phyloP scores from a whole-genome alignment of 306 rosid species.

The Medicago arabica region DNA sequence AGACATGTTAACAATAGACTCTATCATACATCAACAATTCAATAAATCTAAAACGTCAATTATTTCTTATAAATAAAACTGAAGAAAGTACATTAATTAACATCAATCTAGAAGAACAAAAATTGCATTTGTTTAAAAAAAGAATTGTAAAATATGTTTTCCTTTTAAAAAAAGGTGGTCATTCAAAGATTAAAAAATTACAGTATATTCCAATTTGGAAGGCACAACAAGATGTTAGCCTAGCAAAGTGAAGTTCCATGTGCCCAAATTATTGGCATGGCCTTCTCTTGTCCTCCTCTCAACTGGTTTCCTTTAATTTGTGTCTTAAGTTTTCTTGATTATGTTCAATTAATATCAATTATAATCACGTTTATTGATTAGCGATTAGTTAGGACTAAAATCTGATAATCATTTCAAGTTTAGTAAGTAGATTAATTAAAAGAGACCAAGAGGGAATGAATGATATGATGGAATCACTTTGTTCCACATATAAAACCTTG shows the following conservation, averaged over 20 bases:
- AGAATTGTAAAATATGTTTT: no score
- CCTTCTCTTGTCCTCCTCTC: slow-evolving; percentile 55
- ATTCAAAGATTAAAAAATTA: slow-evolving; percentile 37
- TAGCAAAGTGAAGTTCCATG: slow-evolving; percentile 66
- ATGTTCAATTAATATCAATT: slow-evolving; percentile 9
- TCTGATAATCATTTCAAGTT: slow-evolving; percentile 25
- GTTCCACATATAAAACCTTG: slow-evolving; percentile 44
- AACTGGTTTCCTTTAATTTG: background rate
- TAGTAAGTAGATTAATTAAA: slow-evolving; percentile 20
- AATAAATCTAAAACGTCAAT: no score
- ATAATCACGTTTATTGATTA: slow-evolving; percentile 10
- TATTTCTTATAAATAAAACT: no score
- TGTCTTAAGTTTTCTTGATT: slow-evolving; percentile 25
- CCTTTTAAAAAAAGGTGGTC: no score
- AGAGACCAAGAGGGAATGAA: slow-evolving; percentile 28
- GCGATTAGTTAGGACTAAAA: slow-evolving; percentile 11
- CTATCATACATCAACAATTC: no score
- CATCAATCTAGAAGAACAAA: no score
- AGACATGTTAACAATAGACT: no score
- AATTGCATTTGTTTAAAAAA: no score
- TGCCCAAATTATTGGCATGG: slow-evolving; percentile 74
- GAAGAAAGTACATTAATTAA: no score
- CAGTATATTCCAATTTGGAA: slow-evolving; percentile 49
- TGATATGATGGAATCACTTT: slow-evolving; percentile 35
- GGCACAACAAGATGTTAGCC: no score